Evolutionary conservation across 2,329 filamentous ascomycete species (phyloP).

Genomic region (Tolypocladium pustulatum): DNA sequence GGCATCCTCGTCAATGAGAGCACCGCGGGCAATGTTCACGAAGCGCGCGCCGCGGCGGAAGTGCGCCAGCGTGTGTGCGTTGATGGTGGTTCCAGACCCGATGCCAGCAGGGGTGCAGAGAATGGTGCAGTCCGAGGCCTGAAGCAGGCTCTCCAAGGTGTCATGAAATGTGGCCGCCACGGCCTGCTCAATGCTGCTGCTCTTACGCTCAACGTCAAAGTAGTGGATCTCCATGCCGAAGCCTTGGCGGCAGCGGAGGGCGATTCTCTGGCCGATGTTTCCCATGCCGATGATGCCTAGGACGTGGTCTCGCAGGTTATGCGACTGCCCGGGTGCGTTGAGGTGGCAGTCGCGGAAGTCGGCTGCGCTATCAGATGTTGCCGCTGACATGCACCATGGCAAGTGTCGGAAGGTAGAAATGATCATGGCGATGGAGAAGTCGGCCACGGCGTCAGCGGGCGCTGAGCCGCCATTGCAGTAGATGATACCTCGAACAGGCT

Average conservation of each 20-base stretch:
- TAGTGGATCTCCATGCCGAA: slow-evolving; percentile 61
- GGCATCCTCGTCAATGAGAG: slow-evolving; percentile 54
- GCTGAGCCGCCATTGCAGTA: slow-evolving; percentile 67
- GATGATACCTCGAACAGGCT: slow-evolving; percentile 39
- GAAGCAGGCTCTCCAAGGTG: slow-evolving; percentile 40
- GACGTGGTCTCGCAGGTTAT: slow-evolving; percentile 50
- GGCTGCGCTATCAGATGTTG: slow-evolving; percentile 24
- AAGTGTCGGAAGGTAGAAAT: slow-evolving; percentile 60
- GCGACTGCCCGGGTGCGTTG: slow-evolving; percentile 46
- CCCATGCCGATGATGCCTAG: slow-evolving; percentile 63
- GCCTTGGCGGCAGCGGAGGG: slow-evolving; percentile 35
- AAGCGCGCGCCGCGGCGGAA: slow-evolving; percentile 47
- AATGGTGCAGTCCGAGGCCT: slow-evolving; percentile 46
- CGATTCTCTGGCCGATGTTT: slow-evolving; percentile 53
- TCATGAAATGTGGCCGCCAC: slow-evolving; percentile 38
- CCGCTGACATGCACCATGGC: slow-evolving; percentile 51
- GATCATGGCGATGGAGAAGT: slow-evolving; percentile 59
- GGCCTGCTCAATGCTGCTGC: slow-evolving; percentile 26
- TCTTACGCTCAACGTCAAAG: slow-evolving; percentile 45
- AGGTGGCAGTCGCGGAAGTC: slow-evolving; percentile 49
- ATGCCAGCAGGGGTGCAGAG: slow-evolving; percentile 45
- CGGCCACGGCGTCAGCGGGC: slow-evolving; percentile 62
- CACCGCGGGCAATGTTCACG: slow-evolving; percentile 56
- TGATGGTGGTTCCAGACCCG: slow-evolving; percentile 32
- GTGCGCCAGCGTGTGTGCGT: slow-evolving; percentile 30